Percentiles rank a stretch among this genome's conserved stretches.
Conservation (phyloP, 345 rosid genomes). For the Boechera retrofracta region DNA sequence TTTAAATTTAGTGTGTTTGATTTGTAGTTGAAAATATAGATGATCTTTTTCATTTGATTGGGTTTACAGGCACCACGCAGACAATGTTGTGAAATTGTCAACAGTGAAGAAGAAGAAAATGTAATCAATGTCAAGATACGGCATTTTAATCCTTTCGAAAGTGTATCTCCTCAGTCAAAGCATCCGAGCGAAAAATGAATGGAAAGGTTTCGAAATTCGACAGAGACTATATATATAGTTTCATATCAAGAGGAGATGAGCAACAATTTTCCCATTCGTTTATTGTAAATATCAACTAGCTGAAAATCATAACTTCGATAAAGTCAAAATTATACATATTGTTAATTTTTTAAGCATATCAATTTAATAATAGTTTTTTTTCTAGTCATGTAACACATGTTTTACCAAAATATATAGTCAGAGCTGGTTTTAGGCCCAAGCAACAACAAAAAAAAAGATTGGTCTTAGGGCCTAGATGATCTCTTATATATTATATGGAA, state of each 20-base stretch:
- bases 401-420: neutral
- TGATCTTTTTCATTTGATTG: neutral
- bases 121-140: slow-evolving; percentile 61
- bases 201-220: neutral
- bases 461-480: neutral
- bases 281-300: slow-evolving; percentile 23
- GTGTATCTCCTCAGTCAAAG: slow-evolving; percentile 59
- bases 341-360: neutral
- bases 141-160: slow-evolving; percentile 63
- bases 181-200: neutral
- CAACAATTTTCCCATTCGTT: neutral
- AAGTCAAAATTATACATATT: neutral
- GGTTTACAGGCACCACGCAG: slow-evolving; percentile 70
- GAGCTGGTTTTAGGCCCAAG: neutral
- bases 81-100: slow-evolving; percentile 46
- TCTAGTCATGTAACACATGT: neutral
- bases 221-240: neutral
- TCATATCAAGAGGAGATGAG: neutral
- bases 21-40: neutral
- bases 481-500: neutral
- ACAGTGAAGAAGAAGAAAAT: slow-evolving; percentile 36
- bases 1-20: neutral
- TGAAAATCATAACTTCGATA: neutral
- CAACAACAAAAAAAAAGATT: neutral
- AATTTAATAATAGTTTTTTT: neutral